A percentile compares a stretch with the other conserved stretches of the same genome.
These are phyloP conservation scores for Bruguiera gymnorhiza DNA, from an alignment of 345 rosid species.

Conservation along the genomic window DNA sequence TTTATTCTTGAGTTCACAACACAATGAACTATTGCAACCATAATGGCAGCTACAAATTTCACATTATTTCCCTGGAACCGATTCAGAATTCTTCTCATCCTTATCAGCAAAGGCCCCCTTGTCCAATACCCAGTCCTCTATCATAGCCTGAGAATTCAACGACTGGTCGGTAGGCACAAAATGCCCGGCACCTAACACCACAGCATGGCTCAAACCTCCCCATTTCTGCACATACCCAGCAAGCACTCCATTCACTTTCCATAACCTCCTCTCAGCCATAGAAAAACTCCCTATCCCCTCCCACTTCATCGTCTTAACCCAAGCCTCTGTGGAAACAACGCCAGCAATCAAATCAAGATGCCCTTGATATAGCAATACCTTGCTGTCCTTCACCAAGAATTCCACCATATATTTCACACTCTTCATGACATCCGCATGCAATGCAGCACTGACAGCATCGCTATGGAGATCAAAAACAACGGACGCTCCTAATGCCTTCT, in stretches of 20 bases:
- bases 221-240: constrained; percentile 14
- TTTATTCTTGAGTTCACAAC: too few relatives aligned
- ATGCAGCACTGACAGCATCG: background rate
- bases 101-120: constrained; percentile 38
- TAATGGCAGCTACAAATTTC: too few relatives aligned
- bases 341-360: constrained; percentile 53
- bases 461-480: background rate
- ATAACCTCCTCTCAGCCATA: constrained; percentile 10
- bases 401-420: constrained; percentile 32
- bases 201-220: constrained; percentile 10
- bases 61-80: too few relatives aligned
- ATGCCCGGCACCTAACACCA: constrained; percentile 10
- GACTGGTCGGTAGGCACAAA: constrained; percentile 57
- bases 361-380: constrained; percentile 68
- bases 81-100: background rate
- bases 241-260: constrained; percentile 13
- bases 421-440: constrained; percentile 13
- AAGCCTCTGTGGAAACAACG: constrained; percentile 60
- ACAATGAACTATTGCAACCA: too few relatives aligned
- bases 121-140: constrained; percentile 47
- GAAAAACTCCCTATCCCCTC: constrained; percentile 2
- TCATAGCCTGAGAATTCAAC: constrained; percentile 23
- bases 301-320: constrained; percentile 39
- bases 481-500: constrained; percentile 4
- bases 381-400: constrained; percentile 38